Base-by-base conservation (phyloP, 2,329 filamentous ascomycete species). In the Thielaviopsis punctulata region DNA sequence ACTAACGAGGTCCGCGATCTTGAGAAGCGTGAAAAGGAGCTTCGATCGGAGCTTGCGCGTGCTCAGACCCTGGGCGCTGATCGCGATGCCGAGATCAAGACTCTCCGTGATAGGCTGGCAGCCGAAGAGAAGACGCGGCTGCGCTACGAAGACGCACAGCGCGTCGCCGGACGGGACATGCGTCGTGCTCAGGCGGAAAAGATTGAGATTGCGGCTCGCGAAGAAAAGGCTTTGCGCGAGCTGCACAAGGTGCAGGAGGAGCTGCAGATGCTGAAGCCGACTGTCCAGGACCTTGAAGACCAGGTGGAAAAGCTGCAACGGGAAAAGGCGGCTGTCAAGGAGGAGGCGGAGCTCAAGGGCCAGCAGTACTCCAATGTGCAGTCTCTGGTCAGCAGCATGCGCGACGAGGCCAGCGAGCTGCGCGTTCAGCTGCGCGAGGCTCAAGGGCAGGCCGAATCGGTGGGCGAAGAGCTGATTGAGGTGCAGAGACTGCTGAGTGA, bases 401-500 rank as follows among this genome's bases (percentile, higher is more conserved):
- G 89, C 56, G 88, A 95, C 60, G 88, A 96, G 68, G 84, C 83
- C 0, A 77, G 84, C 1, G 92, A 98, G 68, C 76, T 96, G 61
- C 81, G 82, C 4, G 84, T 86, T 58, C 92, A 95, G 67, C 83
- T 95, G 66, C 94, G 92, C 65, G 92, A 98, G 66, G 79, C 85
- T 1, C 80, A 84, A 56, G 79, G 82, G 48, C 82, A 87, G 58
- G 84, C 82, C 39, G 89, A 95, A 61, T 85, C 82, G 54, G 70
- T 96, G 0, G 90, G 95, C 61, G 92, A 98, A 66, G 92, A 98
- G 64, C 73, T 96, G 1, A 79, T 80, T 1, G 92, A 98, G 65
- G 83, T 88, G 2, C 88, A 94, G 63, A 79, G 86, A 54, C 76
- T 95, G 56, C 75, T 98, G 2, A 80, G 78, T 50, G 92, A 98